These are phyloP conservation scores for Kingdonia uniflora DNA, from an alignment of 164 flowering plant species.

Conservation along the genomic window DNA sequence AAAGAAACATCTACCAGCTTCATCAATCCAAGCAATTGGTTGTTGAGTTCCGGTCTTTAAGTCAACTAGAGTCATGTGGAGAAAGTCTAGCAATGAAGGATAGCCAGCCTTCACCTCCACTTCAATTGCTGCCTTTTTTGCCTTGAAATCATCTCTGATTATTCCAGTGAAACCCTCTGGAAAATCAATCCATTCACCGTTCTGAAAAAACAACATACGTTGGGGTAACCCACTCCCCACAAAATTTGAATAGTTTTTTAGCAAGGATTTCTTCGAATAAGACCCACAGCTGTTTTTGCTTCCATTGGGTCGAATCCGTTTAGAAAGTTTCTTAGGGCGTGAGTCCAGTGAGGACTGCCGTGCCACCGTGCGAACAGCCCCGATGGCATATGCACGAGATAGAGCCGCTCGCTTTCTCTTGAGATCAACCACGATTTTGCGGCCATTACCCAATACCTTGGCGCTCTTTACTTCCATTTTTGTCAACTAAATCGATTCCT, in stretches of 20 bases:
- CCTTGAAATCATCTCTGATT: conserved; percentile 38
- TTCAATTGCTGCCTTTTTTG: conserved; percentile 44
- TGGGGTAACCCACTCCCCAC: conserved; percentile 49
- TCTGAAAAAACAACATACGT: conserved; percentile 51
- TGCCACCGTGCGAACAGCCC: conserved; percentile 18
- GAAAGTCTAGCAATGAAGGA: conserved; percentile 44
- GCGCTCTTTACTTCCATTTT: conserved; percentile 61
- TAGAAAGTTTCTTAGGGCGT: conserved; percentile 22
- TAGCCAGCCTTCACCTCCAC: conserved; percentile 34
- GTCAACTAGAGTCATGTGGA: conserved; percentile 58
- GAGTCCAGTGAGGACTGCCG: conserved; percentile 10
- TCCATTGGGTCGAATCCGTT: conserved; percentile 40
- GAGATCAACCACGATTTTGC: conserved; percentile 22
- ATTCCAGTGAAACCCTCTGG: conserved; percentile 29
- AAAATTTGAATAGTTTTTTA: conserved; percentile 48
- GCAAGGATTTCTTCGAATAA: conserved; percentile 28
- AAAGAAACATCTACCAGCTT: conserved; percentile 60
- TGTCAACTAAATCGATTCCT: conserved; percentile 18
- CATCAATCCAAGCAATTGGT: conserved; percentile 93
- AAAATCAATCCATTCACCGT: conserved; percentile 67
- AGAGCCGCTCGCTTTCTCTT: conserved; percentile 51
- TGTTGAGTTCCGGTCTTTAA: conserved; percentile 39
- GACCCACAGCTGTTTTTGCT: conserved; percentile 20
- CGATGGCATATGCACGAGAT: conserved; percentile 21
- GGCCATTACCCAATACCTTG: conserved; percentile 72